These are phyloP conservation scores for Friedmanniomyces simplex DNA, from an alignment of 495 filamentous ascomycete genomes.

Conservation along the genomic window DNA sequence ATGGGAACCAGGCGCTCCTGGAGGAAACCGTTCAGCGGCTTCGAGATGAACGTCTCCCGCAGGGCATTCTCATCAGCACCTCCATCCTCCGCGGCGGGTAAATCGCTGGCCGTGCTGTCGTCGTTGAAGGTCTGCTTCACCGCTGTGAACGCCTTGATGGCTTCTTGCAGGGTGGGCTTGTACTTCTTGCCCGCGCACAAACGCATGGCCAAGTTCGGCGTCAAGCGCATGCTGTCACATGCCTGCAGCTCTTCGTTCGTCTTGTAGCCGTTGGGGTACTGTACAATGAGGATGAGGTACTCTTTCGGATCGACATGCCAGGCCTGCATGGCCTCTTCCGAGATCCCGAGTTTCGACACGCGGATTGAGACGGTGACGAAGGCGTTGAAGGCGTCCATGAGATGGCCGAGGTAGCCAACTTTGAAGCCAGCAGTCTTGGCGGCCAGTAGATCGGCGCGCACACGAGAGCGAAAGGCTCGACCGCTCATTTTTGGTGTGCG, in stretches of 20 bases:
- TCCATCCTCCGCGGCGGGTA: slow-evolving; percentile 19
- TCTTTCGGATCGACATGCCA: slow-evolving; percentile 61
- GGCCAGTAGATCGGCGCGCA: slow-evolving; percentile 53
- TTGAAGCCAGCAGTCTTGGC: slow-evolving; percentile 62
- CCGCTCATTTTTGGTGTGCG: slow-evolving; percentile 15
- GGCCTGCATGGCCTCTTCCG: slow-evolving; percentile 62
- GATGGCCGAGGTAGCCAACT: slow-evolving; percentile 50
- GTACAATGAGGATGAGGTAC: slow-evolving; percentile 70
- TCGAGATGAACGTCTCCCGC: slow-evolving; percentile 56
- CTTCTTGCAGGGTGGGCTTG: slow-evolving; percentile 44
- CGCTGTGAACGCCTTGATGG: slow-evolving; percentile 42
- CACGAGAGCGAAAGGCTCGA: slow-evolving; percentile 24
- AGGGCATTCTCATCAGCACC: slow-evolving; percentile 26
- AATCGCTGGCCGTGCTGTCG: slow-evolving; percentile 2
- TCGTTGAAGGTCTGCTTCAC: slow-evolving; percentile 6
- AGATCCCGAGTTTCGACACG: slow-evolving; percentile 60
- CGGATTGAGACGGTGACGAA: slow-evolving; percentile 56
- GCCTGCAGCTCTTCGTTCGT: slow-evolving; percentile 40
- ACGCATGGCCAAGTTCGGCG: slow-evolving; percentile 29
- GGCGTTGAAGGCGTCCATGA: slow-evolving; percentile 35
- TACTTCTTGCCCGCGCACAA: slow-evolving; percentile 45
- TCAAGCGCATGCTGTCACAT: slow-evolving; percentile 10
- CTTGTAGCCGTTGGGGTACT: slow-evolving; percentile 50
- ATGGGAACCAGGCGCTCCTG: slow-evolving; percentile 56
- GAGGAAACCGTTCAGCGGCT: slow-evolving; percentile 59